Base-by-base conservation (phyloP, 1,284 basidiomycete genomes). In the Blastosporella zonata region DNA sequence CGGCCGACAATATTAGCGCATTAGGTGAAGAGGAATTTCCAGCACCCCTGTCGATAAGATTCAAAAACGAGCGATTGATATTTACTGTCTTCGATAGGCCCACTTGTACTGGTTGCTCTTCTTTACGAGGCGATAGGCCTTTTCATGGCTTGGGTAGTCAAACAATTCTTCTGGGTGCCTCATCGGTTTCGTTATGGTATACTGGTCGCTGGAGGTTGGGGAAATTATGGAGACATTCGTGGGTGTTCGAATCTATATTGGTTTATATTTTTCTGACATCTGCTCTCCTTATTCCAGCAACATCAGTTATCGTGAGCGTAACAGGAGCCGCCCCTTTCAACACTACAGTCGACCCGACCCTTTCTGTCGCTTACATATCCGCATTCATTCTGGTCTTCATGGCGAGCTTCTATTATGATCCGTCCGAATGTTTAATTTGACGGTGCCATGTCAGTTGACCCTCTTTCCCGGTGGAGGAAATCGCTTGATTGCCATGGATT, bases 161-260 rank as follows among this genome's bases (percentile, higher is more conserved):
- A 78, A 42, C 78, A 82, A 57, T 59, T 89, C 37, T 89, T 87
- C 59, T 90, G 84, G 79, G 85, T 91, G 1, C 89, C 90, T 0
- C 78, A 82, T 54, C 78, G 87, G 29, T 92, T 92, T 59, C 72
- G 84, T 39, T 69, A 72, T 61, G 73, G 73, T 1, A 79, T 92
- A 35, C 59, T 87, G 0, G 75, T 78, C 1, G 82, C 84, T 0
- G 87, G 83, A 23, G 76, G 72, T 6, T 87, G 78, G 76, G 74
- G 70, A 2, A 89, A 88, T 56, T 74, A 75, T 40, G 84, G 79
- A 6, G 85, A 82, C 68, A 71, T 88, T 59, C 74, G 86, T 89
- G 59, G 64, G 85, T 77, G 8, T 36, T 39, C 3, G 18, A 6
- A 12, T 7, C n/a, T 12, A 7, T n/a, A 49, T 39, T 15, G 33